Percentiles rank a stretch among this genome's conserved stretches.
phyloP scores from a whole-genome alignment of 371 early-diverging fungal genomes.

The Apophysomyces ossiformis region DNA sequence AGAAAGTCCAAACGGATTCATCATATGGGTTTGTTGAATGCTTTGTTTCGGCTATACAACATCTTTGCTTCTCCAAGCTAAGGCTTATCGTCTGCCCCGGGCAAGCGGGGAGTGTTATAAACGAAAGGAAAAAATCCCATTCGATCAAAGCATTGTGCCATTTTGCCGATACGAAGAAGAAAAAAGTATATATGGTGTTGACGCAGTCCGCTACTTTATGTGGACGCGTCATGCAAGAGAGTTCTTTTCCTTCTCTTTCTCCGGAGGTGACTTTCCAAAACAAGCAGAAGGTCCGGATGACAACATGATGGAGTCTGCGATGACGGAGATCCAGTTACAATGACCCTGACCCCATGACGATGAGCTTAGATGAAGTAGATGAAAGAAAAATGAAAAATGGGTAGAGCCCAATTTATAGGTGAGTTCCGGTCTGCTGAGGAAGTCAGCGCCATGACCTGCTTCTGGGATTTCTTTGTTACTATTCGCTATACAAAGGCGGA shows the following conservation, averaged over 20 bases:
- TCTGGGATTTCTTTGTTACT: neutral
- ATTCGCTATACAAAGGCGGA: slow-evolving; percentile 1
- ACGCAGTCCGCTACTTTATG: neutral
- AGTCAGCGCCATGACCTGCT: neutral
- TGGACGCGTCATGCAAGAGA: neutral
- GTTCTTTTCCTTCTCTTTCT: slow-evolving; percentile 5
- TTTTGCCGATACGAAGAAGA: slow-evolving; percentile 1
- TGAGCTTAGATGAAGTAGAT: neutral
- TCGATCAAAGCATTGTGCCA: neutral
- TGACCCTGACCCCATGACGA: neutral
- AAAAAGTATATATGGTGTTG: neutral
- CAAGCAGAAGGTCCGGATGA: neutral
- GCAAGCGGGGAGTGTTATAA: neutral
- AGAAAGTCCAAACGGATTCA: too few relatives aligned
- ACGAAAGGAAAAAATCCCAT: neutral
- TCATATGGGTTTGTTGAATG: too few relatives aligned
- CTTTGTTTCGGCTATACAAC: too few relatives aligned
- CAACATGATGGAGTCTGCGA: too few relatives aligned
- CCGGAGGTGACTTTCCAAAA: slow-evolving; percentile 5
- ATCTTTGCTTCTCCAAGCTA: too few relatives aligned
- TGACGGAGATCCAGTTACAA: too few relatives aligned
- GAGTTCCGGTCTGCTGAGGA: too few relatives aligned
- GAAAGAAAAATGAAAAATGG: neutral
- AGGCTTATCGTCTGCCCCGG: neutral
- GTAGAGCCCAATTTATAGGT: neutral